phyloP scores from a whole-genome alignment of 345 rosid genomes.

The Brassica nigra region DNA sequence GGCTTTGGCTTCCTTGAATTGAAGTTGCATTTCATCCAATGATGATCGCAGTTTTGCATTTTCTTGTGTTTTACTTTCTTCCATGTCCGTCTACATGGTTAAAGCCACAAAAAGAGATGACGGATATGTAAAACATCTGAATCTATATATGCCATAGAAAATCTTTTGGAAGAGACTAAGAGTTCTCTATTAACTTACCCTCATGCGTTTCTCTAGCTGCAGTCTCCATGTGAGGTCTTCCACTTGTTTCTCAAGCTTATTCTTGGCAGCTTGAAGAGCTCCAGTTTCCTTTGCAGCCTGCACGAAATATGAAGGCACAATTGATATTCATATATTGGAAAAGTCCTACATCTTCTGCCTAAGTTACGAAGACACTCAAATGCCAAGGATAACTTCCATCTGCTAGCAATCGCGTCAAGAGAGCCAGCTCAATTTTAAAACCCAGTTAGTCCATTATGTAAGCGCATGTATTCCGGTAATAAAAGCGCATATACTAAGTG shows the following conservation, averaged over 20 bases:
- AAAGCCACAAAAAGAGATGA: constrained; percentile 22
- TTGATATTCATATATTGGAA: constrained; percentile 5
- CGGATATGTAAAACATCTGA: neutral
- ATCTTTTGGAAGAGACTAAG: constrained; percentile 9
- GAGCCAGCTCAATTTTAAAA: neutral
- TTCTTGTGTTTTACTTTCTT: constrained; percentile 89
- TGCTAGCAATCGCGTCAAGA: constrained; percentile 7
- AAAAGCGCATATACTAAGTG: constrained; percentile 11
- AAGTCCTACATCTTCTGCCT: constrained; percentile 17
- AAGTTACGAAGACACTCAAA: constrained; percentile 15
- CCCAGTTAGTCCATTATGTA: constrained; percentile 4
- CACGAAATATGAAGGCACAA: constrained; percentile 29
- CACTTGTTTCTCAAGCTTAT: constrained; percentile 86
- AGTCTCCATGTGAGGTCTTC: constrained; percentile 85
- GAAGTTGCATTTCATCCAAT: constrained; percentile 70
- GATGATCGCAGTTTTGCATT: constrained; percentile 75
- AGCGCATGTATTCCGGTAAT: neutral
- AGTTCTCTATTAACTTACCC: constrained; percentile 48
- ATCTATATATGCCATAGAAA: constrained; percentile 1
- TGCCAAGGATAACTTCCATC: constrained; percentile 5
- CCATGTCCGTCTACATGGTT: constrained; percentile 68
- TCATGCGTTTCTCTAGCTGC: constrained; percentile 82
- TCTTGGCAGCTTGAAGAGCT: constrained; percentile 95
- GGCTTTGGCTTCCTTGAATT: constrained; percentile 77
- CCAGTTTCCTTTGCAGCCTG: constrained; percentile 98